Base-by-base conservation (phyloP, 352 stramenopile species). In the Phytophthora aleatoria region DNA sequence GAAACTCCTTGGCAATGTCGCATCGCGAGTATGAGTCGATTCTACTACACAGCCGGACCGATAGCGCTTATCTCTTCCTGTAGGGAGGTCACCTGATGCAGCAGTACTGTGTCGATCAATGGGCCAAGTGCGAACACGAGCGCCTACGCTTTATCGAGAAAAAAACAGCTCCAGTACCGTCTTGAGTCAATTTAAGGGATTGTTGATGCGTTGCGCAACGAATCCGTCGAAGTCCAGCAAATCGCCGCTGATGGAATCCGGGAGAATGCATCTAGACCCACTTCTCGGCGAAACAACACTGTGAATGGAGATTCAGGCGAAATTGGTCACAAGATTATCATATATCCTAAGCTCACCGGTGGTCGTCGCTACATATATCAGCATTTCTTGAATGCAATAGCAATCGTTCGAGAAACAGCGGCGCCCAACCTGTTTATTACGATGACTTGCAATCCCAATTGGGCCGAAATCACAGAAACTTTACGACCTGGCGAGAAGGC, bases 41-140 rank as follows among this genome's bases (percentile, higher is more conserved):
- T 24, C 9, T 44, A 15, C 16, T 61, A 1, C 24, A 67, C 9
- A 27, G 38, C 10, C 13, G 13, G 1, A 49, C 13, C 8, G 15
- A 6, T 6, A 31, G 9, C 35, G 7, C 30, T 3, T 55, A 31
- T 3, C 31, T 44, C 3, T 26, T 44, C 49, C 12, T 43, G 27
- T 12, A n/a, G 0, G 26, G 51, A 3, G 36, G 60, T 1, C 16
- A 30, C 4, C 44, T 62, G 2, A 49, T n/a, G 0, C 60, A 68
- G 36, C 28, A 62, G 30, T 57, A 58, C 12, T 39, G 10, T n/a
- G 51, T 62, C 1, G 27, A 68, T 39, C 52, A 62, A 20, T 52
- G 52, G 27, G 38, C 35, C 1, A 62, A 62, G 15, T 33, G 13
- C 5, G 60, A 68, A 28, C 52, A 68, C n/a, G 31, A 54, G 28